Percentiles rank a stretch among this genome's conserved stretches.
Conservation (phyloP, 1,284 basidiomycete species). For the Irpex sp. region DNA sequence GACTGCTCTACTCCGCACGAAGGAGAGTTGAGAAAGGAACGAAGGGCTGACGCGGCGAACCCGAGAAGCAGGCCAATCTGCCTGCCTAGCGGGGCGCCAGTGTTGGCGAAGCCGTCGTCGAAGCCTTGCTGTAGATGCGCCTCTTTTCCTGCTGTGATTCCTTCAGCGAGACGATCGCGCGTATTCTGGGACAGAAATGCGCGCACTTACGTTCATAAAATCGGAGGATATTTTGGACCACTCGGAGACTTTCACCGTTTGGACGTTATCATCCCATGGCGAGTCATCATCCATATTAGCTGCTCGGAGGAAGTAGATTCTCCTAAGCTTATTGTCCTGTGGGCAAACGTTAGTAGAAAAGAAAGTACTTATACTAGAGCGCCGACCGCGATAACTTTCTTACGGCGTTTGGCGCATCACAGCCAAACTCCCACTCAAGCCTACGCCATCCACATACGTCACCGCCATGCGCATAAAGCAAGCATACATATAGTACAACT, state of each 20-base stretch:
- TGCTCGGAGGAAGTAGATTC: too few relatives aligned
- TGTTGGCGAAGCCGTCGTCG: slow-evolving; percentile 69
- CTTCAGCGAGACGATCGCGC: slow-evolving; percentile 35
- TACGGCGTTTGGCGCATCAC: too few relatives aligned
- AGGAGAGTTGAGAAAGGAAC: slow-evolving; percentile 40
- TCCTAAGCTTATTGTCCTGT: too few relatives aligned
- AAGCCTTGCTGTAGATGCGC: slow-evolving; percentile 77
- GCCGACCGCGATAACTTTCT: too few relatives aligned
- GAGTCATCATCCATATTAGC: slow-evolving; percentile 34
- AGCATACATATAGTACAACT: too few relatives aligned
- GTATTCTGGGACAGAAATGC: neutral
- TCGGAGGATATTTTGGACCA: slow-evolving; percentile 64
- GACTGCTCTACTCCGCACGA: slow-evolving; percentile 1
- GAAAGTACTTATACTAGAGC: too few relatives aligned
- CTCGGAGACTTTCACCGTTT: slow-evolving; percentile 41
- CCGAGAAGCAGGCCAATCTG: slow-evolving; percentile 61
- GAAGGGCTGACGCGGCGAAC: slow-evolving; percentile 44
- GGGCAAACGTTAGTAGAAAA: too few relatives aligned
- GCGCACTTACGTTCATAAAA: slow-evolving; percentile 55
- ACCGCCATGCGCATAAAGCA: too few relatives aligned
- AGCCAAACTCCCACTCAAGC: too few relatives aligned
- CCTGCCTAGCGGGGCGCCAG: slow-evolving; percentile 73
- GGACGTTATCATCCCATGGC: slow-evolving; percentile 50
- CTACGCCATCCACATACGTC: too few relatives aligned
- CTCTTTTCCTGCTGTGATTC: slow-evolving; percentile 84